Base-by-base conservation (phyloP, 2,329 filamentous ascomycete genomes). In the Alternaria alternata region DNA sequence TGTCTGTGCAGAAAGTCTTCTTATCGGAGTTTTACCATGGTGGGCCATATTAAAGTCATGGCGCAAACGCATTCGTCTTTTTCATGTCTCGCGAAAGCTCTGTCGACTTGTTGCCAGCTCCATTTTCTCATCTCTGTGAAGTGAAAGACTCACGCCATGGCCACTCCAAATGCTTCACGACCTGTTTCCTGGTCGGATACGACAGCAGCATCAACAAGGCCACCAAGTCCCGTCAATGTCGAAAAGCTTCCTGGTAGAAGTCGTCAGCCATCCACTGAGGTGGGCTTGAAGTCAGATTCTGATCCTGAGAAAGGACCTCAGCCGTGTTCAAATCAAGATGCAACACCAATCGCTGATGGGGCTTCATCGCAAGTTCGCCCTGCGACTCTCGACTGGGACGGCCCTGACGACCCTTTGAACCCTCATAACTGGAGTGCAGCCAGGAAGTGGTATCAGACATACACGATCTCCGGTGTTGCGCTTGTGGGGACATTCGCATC, bases 401-500 rank as follows among this genome's bases (percentile, higher is more conserved):
- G 57, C 4, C 41, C 58, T 5, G 56, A 58, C 7, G 60, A 64
- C 38, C 41, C 61, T 42, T 54, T 64, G 3, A 68, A 68, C 14
- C 55, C 61, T 9, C 59, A 65, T n/a, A 61, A 66, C 26, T 68
- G 59, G 63, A 51, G 58, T 8, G 7, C 34, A 26, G 47, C 51
- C 12, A 52, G 64, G 22, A 66, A 61, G 42, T 63, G 51, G 57
- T 68, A 55, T 24, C 59, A 64, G 16, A 63, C 57, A 5, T 61
- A 52, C 38, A 65, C 57, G 3, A 62, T 66, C 2, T 60, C 62
- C 3, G 59, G 53, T 11, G 49, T 65, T 16, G 61, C 58, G 4
- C 57, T 68, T 1, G 55, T 66, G 8, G 56, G 54, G n/a, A 58
- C 55, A 0, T 56, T 68, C 34, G 58, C 64, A 16, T 52, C 53